phyloP scores from a whole-genome alignment of 2,329 filamentous ascomycete genomes.

The Fusarium nematophilum region DNA sequence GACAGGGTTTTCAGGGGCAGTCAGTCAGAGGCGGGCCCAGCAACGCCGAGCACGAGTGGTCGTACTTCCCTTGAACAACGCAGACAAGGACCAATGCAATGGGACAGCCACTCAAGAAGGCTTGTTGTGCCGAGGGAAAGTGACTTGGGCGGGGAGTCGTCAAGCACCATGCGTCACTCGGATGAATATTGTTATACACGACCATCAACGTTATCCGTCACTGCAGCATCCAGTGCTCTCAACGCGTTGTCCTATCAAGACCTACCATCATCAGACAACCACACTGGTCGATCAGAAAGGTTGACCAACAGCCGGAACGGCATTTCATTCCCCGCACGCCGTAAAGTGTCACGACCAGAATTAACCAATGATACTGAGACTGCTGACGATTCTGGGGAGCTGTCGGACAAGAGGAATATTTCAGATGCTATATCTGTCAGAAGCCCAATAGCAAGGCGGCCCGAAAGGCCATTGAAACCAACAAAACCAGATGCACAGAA shows the following conservation, averaged over 20 bases:
- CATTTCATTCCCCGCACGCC: conserved; percentile 23
- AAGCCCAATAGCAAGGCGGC: conserved; percentile 29
- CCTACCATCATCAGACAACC: conserved; percentile 26
- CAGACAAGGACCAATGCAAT: conserved; percentile 54
- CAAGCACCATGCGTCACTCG: conserved; percentile 50
- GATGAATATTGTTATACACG: conserved; percentile 53
- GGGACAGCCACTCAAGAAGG: conserved; percentile 67
- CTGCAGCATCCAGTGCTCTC: conserved; percentile 67
- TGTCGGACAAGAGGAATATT: conserved; percentile 29
- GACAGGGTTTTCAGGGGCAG: conserved; percentile 48
- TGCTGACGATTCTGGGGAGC: conserved; percentile 38
- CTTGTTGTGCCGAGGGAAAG: conserved; percentile 56
- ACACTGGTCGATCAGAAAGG: conserved; percentile 31
- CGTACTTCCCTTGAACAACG: conserved; percentile 48
- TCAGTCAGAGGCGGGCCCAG: conserved; percentile 39
- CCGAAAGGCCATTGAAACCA: conserved; percentile 20
- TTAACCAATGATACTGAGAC: conserved; percentile 20
- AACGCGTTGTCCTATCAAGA: conserved; percentile 49
- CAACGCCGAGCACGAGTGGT: conserved; percentile 31
- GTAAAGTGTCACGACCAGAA: conserved; percentile 35
- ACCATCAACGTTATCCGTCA: conserved; percentile 63
- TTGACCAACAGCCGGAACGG: conserved; percentile 10
- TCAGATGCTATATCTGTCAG: conserved; percentile 31
- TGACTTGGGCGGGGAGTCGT: conserved; percentile 45
- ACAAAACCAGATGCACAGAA: conserved; percentile 26